Evolutionary conservation across 805 yeast genomes (phyloP), one percentile per base, ranked within the genome.

Genomic region (Saccharomycopsis javanensis): DNA sequence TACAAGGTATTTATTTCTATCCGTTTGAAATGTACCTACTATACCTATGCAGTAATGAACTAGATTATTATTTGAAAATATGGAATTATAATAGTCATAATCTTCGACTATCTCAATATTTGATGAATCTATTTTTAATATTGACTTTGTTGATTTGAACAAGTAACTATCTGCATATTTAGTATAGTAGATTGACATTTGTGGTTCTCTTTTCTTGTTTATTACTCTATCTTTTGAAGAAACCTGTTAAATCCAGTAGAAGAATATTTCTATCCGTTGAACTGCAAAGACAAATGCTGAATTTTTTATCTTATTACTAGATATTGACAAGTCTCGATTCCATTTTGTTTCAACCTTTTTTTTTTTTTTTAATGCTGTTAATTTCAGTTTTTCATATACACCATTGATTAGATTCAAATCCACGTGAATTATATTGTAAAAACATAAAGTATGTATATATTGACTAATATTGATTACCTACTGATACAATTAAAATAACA

Each of bases 31-130:
- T 5, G 59, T 25, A 2, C 63, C 63, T 15, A 60, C 18, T 11
- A 60, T 54, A 3, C 61, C 63, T 16, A 58, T 20, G 46, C 61
- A 58, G 35, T 58, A 57, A 18, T 35, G 25, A 16, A 60, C 55
- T n/a, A 42, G 15, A 45, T 53, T 55, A 37, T 51, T 55, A 13
- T 55, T 55, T 5, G 57, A 45, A 50, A 57, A 55, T 20, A 51
- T 55, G 23, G 37, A 50, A 35, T 55, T 57, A 35, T 60, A 60
- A 30, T 55, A 57, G 16, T 54, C 38, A 37, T 55, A 60, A 37
- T 57, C 59, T 15, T 53, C 53, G 13, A 42, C 52, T 5, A 57
- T 34, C 23, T 53, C 30, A 4, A 58, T 16, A n/a, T 37, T 33
- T 10, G 57, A 51, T n/a, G 53, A 54, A 30, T 59, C 62, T 18